Conservation (phyloP, 1,139 yeast genomes). For the Kurtzmaniella quercitrusa region DNA sequence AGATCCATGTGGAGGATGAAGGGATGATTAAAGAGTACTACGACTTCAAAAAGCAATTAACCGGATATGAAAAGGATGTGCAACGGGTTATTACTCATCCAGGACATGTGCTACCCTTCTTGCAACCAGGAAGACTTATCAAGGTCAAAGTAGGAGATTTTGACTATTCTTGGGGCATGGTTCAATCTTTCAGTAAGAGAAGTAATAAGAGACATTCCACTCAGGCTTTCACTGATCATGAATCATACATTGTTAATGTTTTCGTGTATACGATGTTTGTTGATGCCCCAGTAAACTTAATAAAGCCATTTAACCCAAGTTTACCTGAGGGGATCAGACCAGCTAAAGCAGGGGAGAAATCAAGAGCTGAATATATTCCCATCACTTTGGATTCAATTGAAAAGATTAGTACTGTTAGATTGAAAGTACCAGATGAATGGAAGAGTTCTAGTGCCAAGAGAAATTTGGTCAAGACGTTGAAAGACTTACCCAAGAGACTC, state of each 20-base stretch:
- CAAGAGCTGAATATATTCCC: slow-evolving; percentile 77
- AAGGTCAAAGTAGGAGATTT: slow-evolving; percentile 54
- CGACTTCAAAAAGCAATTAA: slow-evolving; percentile 70
- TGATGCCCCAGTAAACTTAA: slow-evolving; percentile 69
- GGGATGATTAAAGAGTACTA: slow-evolving; percentile 72
- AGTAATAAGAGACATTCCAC: slow-evolving; percentile 52
- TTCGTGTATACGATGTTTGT: slow-evolving; percentile 74
- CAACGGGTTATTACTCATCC: slow-evolving; percentile 90
- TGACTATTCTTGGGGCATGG: slow-evolving; percentile 96
- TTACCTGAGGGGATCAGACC: slow-evolving; percentile 90
- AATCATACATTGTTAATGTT: slow-evolving; percentile 82
- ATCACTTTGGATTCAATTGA: slow-evolving; percentile 75
- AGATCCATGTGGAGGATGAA: slow-evolving; percentile 67
- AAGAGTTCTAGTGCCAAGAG: slow-evolving; percentile 67
- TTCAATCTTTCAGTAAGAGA: slow-evolving; percentile 72
- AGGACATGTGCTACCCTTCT: slow-evolving; percentile 72
- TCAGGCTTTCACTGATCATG: slow-evolving; percentile 66
- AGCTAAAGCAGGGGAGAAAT: slow-evolving; percentile 63
- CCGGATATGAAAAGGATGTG: slow-evolving; percentile 69
- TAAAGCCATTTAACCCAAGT: slow-evolving; percentile 68
- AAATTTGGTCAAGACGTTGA: slow-evolving; percentile 71
- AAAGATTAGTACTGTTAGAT: slow-evolving; percentile 72
- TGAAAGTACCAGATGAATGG: slow-evolving; percentile 77
- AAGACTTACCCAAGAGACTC: slow-evolving; percentile 75
- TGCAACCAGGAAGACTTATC: slow-evolving; percentile 85